Percentiles rank a stretch among this genome's conserved stretches.
phyloP scores from a whole-genome alignment of 2,329 filamentous ascomycete species.

The Microthyrium microscopicum region DNA sequence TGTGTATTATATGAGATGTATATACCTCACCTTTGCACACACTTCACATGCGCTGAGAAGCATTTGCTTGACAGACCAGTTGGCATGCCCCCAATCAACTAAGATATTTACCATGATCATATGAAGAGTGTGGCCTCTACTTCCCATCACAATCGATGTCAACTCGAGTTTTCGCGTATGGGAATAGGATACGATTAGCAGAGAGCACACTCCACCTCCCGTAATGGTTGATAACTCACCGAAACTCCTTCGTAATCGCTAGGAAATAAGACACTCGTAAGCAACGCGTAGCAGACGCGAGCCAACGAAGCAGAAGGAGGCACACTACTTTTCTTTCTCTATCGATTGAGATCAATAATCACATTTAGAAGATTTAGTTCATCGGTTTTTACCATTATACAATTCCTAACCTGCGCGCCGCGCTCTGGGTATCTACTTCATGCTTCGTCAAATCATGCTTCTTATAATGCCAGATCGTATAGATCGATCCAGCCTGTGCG shows the following conservation, averaged over 20 bases:
- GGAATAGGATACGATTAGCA: too few species aligned
- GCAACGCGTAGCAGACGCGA: background rate
- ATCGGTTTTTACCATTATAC: background rate
- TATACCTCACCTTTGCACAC: too few species aligned
- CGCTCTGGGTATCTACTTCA: background rate
- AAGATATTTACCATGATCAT: too few species aligned
- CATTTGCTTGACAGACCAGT: too few species aligned
- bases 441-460: background rate
- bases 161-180: too few species aligned
- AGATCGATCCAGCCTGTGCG: constrained; percentile 69
- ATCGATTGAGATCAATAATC: background rate
- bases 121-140: too few species aligned
- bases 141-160: too few species aligned
- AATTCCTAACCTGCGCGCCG: background rate
- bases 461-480: constrained; percentile 47
- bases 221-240: background rate
- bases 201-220: too few species aligned
- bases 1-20: too few species aligned
- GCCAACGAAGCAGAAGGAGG: background rate
- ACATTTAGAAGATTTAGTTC: background rate
- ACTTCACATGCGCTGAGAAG: too few species aligned
- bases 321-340: background rate
- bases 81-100: too few species aligned
- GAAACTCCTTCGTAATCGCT: background rate
- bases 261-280: background rate